Evolutionary conservation across 495 filamentous ascomycete species (phyloP), one percentile per base, ranked within the genome.

Genomic region (Daldinia decipiens): DNA sequence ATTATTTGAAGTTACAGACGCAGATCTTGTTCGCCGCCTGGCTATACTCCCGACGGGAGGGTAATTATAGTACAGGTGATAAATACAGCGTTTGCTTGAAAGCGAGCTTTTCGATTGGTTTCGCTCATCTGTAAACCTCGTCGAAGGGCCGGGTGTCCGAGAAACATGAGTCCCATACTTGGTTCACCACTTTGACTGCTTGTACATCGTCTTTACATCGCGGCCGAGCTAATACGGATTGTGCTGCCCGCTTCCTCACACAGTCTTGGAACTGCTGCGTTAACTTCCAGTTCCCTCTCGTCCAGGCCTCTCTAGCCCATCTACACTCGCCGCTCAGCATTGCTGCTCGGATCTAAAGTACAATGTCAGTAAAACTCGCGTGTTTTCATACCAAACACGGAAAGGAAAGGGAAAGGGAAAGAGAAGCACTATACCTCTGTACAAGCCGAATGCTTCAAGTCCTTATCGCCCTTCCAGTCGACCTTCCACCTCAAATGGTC

Each of bases 111-210:
- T 53, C 4, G 11, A 31, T 53, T 31, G 5, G 5, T 29, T 52
- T 29, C 15, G 9, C 21, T 91, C 80, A 99, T 82, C 93, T 88
- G 78, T 97, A 99, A 34, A 99, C 94, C 74, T 97, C 94, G 79
- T 98, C 93, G 80, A 99, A 99, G 9, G 95, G 95, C 68, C 96
- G 83, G 3, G 94, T 98, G 79, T 99, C 95, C 36, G 87, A 81
- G 75, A 97, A 98, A 79, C 96, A 98, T 71, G 93, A 97, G 71
- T 97, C 94, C 92, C 94, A 99, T 29, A 98, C 96, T 80, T 97
- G 91, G 79, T 97, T 95, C 57, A 99, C 93, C 39, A 95, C 89
- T 79, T 90, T 93, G 43, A 87, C 86, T 8, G 95, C 96, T 69
- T 98, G 91, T 24, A 88, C 89, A 74, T 97, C 92, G 79, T 97